phyloP scores from a whole-genome alignment of 768 basidiomycete species.

The Lentinula sp. region DNA sequence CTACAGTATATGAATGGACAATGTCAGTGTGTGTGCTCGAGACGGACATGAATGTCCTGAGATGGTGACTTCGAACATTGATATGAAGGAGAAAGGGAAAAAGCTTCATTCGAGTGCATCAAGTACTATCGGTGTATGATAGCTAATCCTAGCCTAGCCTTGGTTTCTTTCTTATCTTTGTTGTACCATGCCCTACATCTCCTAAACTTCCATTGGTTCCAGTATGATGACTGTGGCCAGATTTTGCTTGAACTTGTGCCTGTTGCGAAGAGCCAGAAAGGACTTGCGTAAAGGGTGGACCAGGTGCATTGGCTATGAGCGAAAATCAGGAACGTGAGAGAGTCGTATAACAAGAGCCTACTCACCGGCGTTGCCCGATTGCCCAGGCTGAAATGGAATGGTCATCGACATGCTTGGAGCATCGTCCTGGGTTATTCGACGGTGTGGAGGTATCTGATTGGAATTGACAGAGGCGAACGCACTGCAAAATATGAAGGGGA shows the following conservation, averaged over 20 bases:
- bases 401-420: conserved; percentile 37
- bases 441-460: conserved; percentile 73
- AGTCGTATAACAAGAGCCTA: neutral
- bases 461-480: conserved; percentile 65
- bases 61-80: no score
- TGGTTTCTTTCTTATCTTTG: neutral
- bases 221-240: neutral
- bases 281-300: neutral
- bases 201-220: neutral
- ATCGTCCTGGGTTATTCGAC: conserved; percentile 91
- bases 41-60: no score
- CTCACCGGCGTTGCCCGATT: neutral
- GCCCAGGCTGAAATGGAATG: neutral
- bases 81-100: no score
- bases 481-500: conserved; percentile 27
- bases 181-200: neutral
- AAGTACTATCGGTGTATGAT: neutral
- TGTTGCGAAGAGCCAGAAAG: neutral
- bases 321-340: neutral
- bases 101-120: neutral
- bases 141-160: neutral
- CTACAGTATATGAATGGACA: neutral
- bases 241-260: neutral
- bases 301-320: neutral
- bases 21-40: no score